Percentiles rank a stretch among this genome's conserved stretches.
phyloP scores from a whole-genome alignment of 1,284 basidiomycete species.

The Ceratobasidium sp. region DNA sequence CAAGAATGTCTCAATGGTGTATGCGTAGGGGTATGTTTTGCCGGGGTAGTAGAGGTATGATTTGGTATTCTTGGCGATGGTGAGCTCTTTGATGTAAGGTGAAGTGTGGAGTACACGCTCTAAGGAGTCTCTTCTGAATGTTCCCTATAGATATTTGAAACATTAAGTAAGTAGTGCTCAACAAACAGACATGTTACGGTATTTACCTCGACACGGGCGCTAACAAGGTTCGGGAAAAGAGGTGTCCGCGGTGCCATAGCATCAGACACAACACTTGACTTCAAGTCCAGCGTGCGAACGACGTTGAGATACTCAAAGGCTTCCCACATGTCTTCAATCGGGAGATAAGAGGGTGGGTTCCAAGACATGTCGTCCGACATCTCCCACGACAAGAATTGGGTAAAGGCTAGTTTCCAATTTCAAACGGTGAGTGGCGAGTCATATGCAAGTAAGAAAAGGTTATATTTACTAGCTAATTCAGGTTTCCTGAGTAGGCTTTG shows the following conservation, averaged over 20 bases:
- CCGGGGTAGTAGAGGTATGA: slow-evolving; percentile 9
- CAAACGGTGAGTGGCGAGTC: not conserved
- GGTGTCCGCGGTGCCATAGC: not conserved
- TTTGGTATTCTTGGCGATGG: slow-evolving; percentile 2
- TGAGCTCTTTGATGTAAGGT: slow-evolving; percentile 5
- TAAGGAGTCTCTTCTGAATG: slow-evolving; percentile 6
- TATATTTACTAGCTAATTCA: not conserved
- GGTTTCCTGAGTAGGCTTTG: slow-evolving; percentile 16
- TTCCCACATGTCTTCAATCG: not conserved
- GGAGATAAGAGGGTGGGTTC: not conserved
- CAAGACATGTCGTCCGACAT: slow-evolving; percentile 1
- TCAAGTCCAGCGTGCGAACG: slow-evolving; percentile 18
- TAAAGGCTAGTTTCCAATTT: not conserved
- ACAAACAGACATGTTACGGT: not conserved
- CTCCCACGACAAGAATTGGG: slow-evolving; percentile 20
- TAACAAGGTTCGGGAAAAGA: slow-evolving; percentile 19
- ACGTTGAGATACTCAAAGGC: slow-evolving; percentile 10
- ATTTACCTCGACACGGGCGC: not conserved
- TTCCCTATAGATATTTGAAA: not conserved
- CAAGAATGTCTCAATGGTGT: slow-evolving; percentile 13
- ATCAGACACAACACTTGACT: not conserved
- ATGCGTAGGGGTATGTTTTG: slow-evolving; percentile 11
- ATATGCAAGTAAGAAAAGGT: not conserved
- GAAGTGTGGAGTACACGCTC: slow-evolving; percentile 6
- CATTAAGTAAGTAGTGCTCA: not conserved